A percentile compares a stretch with the other conserved stretches of the same genome.
These are phyloP conservation scores for Malus hybrid DNA, from an alignment of 331 rosid genomes.

Conservation along the genomic window DNA sequence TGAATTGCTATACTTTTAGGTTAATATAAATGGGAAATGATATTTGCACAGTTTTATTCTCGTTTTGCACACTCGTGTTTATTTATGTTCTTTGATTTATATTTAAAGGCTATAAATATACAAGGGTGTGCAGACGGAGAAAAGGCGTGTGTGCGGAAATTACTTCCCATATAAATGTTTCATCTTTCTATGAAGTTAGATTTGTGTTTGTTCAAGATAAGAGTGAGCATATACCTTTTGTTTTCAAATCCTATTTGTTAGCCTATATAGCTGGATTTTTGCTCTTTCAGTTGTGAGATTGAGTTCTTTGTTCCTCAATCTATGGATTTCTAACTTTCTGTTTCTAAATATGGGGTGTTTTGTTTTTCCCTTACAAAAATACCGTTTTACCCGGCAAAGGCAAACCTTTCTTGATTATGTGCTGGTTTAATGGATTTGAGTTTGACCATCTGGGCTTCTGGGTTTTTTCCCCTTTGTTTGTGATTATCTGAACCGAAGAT, in stretches of 20 bases:
- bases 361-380: not conserved
- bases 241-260: constrained; percentile 1
- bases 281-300: constrained; percentile 10
- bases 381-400: constrained; percentile 6
- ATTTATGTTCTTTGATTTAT: too few species aligned
- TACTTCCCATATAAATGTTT: not conserved
- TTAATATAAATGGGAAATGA: not conserved
- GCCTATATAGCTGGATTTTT: not conserved
- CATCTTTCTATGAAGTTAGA: not conserved
- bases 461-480: not conserved
- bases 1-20: not conserved
- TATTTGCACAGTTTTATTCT: not conserved
- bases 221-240: not conserved
- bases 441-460: constrained; percentile 17
- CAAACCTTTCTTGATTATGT: not conserved
- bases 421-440: constrained; percentile 7
- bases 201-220: not conserved
- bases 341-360: constrained; percentile 6
- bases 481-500: constrained; percentile 9
- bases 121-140: not conserved
- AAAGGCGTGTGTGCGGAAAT: not conserved
- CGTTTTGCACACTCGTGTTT: not conserved
- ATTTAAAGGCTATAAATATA: not conserved
- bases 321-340: constrained; percentile 8
- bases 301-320: constrained; percentile 8